Base-by-base conservation (phyloP, 75 land plant genomes). In the Cryptomeria japonica region DNA sequence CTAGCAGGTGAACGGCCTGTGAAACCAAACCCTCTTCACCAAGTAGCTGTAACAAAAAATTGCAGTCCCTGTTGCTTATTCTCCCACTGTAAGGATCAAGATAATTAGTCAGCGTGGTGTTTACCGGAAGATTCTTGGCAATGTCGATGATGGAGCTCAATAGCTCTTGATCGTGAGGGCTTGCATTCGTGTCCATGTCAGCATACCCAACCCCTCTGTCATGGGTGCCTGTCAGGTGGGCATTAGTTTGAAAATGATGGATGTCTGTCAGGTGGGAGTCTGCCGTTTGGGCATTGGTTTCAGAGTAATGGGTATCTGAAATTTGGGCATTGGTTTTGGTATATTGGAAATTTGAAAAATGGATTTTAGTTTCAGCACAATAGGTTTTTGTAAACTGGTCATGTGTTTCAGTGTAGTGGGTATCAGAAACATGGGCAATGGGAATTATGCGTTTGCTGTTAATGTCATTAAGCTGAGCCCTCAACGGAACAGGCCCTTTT, bases 1-100 rank as follows among this genome's bases (percentile, higher is more conserved):
- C 94, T 84, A 93, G 95, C 19, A 94, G 90, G 42, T 95, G 91
- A 88, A 97, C 89, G 68, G 93, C 94, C 37, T 88, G 82, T 89
- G 86, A 41, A 15, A 87, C 44, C 53, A 90, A 75, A 9, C 88
- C 87, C 80, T 93, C 96, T 41, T 91, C 88, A 1, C 93, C 92
- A 92, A 97, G 83, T 37, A 88, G 86, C 32, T 85, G 78, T 87
- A 97, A 78, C 87, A 95, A 49, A 28, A 92, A 91, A 75, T 92
- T 87, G 78, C 96, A 95, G 39, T 96, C 92, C 14, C 68, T 86
- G 53, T 83, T 90, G 9, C 89, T 86, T 32, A 97, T 58, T 56
- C 88, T 88, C 55, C 92, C 92, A 14, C 82, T 77, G 46, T 80
- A 93, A 16, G 79, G 76, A 28, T 89, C 92, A 92, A 97, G 85